Evolutionary conservation across 2,329 filamentous ascomycete genomes (phyloP).

Genomic region (Fusarium neocosmosporiellum): DNA sequence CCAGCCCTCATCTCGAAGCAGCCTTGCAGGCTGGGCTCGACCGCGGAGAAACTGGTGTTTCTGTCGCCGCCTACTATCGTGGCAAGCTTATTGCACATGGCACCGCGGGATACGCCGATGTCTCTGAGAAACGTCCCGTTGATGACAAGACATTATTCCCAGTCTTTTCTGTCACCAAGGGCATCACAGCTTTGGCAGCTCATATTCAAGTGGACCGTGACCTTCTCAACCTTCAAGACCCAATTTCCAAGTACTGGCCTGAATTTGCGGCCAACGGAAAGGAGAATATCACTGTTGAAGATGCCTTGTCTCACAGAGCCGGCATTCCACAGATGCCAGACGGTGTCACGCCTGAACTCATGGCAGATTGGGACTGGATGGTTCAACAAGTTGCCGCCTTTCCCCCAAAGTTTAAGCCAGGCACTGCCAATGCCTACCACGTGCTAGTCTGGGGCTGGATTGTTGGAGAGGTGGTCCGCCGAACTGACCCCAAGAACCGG

Average conservation of each 20-base stretch:
- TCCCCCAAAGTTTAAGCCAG: not conserved
- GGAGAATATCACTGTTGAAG: conserved; percentile 4
- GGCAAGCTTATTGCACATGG: conserved; percentile 1
- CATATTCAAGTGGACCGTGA: conserved; percentile 25
- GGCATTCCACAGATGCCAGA: conserved; percentile 25
- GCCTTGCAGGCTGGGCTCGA: not conserved
- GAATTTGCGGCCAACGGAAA: conserved; percentile 28
- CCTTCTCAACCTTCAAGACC: not conserved
- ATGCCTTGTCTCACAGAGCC: conserved; percentile 7
- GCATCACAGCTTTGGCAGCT: conserved; percentile 21
- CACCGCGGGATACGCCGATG: conserved; percentile 2
- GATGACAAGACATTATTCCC: conserved; percentile 3
- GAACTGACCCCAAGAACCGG: conserved; percentile 1
- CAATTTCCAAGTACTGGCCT: conserved; percentile 26
- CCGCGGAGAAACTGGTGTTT: not conserved
- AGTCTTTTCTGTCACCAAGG: conserved; percentile 26
- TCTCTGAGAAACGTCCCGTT: not conserved
- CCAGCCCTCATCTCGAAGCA: not conserved
- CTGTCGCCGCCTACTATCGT: not conserved
- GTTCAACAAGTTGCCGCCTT: not conserved
- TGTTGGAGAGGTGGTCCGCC: conserved; percentile 2
- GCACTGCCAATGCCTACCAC: conserved; percentile 8
- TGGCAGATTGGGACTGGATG: conserved; percentile 24
- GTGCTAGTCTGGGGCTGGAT: conserved; percentile 18
- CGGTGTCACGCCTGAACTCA: conserved; percentile 3